These are phyloP conservation scores for Candida fluviatilis DNA, from an alignment of 805 yeast genomes.

Conservation along the genomic window DNA sequence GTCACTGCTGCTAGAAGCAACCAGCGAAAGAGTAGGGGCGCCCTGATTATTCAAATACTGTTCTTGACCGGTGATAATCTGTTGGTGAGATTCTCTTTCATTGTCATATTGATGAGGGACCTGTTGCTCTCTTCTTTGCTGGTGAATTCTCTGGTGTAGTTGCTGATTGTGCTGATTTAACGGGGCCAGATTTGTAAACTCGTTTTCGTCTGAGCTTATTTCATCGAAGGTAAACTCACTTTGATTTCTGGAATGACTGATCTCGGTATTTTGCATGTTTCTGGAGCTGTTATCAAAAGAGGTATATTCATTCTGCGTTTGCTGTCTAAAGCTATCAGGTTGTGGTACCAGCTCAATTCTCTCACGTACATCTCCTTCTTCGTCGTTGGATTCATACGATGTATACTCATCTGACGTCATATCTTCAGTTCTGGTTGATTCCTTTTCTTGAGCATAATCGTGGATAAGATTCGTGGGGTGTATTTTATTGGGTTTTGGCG, in stretches of 20 bases:
- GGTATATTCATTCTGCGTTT: slow-evolving; percentile 6
- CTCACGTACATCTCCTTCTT: slow-evolving; percentile 8
- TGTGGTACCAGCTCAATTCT: neutral
- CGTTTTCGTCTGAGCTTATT: slow-evolving; percentile 7
- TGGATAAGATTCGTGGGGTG: slow-evolving; percentile 8
- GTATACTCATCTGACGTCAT: slow-evolving; percentile 6
- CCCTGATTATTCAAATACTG: neutral
- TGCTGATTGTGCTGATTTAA: slow-evolving; percentile 6
- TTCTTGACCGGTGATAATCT: neutral
- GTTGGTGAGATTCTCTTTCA: too few relatives aligned
- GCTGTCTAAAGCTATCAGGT: neutral
- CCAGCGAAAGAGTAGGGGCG: too few relatives aligned
- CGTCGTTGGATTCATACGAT: slow-evolving; percentile 7
- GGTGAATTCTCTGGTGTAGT: too few relatives aligned
- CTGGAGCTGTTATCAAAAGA: slow-evolving; percentile 13
- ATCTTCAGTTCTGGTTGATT: slow-evolving; percentile 28
- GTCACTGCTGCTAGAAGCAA: slow-evolving; percentile 5
- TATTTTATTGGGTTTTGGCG: slow-evolving; percentile 28
- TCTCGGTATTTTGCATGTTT: slow-evolving; percentile 13
- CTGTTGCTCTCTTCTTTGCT: neutral
- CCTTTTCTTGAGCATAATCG: slow-evolving; percentile 10
- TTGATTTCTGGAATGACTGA: slow-evolving; percentile 9
- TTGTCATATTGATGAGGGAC: too few relatives aligned
- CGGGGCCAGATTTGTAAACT: neutral
- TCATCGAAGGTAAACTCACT: slow-evolving; percentile 35